phyloP scores from a whole-genome alignment of 2,329 filamentous ascomycete genomes.

The Ophiostoma himal-ulmi region DNA sequence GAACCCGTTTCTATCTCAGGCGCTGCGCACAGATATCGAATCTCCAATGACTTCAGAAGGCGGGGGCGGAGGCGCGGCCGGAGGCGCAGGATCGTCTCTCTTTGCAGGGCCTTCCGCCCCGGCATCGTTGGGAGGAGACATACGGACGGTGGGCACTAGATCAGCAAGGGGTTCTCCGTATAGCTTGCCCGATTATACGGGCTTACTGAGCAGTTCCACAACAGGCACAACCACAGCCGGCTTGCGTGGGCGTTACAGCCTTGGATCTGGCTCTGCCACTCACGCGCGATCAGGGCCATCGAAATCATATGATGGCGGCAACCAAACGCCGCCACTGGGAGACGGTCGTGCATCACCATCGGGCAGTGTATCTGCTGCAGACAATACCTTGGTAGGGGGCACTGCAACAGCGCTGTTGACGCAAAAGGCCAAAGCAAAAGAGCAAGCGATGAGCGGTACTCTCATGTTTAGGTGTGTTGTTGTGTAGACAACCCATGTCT shows the following conservation, averaged over 20 bases:
- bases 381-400: neutral
- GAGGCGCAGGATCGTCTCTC: neutral
- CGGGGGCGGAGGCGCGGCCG: neutral
- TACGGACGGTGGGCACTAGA: neutral
- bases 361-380: neutral
- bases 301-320: neutral
- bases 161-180: neutral
- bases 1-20: neutral
- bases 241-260: neutral
- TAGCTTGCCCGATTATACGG: too few relatives aligned
- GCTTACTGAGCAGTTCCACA: neutral
- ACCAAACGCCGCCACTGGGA: neutral
- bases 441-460: neutral
- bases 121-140: neutral
- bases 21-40: neutral
- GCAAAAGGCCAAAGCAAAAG: neutral
- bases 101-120: neutral
- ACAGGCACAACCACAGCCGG: neutral
- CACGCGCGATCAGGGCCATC: neutral
- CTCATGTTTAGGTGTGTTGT: constrained; percentile 21
- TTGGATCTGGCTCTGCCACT: neutral
- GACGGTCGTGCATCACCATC: neutral
- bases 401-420: neutral
- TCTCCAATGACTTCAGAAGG: neutral
- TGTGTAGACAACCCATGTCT: neutral